Base-by-base conservation (phyloP, 163 green algal genomes). In the Chloromonas sp. region DNA sequence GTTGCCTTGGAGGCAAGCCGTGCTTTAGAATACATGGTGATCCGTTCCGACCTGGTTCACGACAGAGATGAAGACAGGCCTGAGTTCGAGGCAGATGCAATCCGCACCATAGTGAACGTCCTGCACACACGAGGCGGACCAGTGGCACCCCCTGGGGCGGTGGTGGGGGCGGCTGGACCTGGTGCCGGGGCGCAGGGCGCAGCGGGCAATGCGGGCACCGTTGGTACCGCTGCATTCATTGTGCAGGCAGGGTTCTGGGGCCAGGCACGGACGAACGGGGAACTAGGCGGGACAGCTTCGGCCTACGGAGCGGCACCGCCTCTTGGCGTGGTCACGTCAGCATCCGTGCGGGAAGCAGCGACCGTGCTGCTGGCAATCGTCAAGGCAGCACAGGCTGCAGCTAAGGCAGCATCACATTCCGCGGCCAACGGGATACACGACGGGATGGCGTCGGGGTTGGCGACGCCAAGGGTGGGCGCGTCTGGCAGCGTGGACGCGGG, bases 31-130 rank as follows among this genome's bases (percentile, higher is more conserved):
- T 84, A 76, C 66, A 79, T 84, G 3, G 87, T 85, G 2, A 82
- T 92, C 1, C 85, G 89, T 61, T 84, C 80, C 60, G 85, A 88
- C 70, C 71, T 70, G 0, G 60, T 84, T 0, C n/a, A 78, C 11
- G 86, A 88, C 14, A 71, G 82, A n/a, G 82, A 82, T 14, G 87
- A 90, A 14, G 83, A 87, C 2, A 77, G 87, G 0, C 59, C n/a
- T 13, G 84, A 86, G 70, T 90, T 89, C 74, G 89, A 91, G 60
- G 81, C 83, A 2, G 84, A 92, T 59, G 84, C 85, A 0, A 14
- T 91, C 15, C 83, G 88, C 61, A 78, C 86, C 0, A 84, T 92
- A n/a, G 83, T 88, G 3, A 78, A 83, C 13, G 60, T 86, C 13
- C 83, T 92, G 58, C 84, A 85, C 60, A 81, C 70, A 36, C 58